phyloP scores from a whole-genome alignment of 352 stramenopile genomes.

The Globisporangium paroecandrum region DNA sequence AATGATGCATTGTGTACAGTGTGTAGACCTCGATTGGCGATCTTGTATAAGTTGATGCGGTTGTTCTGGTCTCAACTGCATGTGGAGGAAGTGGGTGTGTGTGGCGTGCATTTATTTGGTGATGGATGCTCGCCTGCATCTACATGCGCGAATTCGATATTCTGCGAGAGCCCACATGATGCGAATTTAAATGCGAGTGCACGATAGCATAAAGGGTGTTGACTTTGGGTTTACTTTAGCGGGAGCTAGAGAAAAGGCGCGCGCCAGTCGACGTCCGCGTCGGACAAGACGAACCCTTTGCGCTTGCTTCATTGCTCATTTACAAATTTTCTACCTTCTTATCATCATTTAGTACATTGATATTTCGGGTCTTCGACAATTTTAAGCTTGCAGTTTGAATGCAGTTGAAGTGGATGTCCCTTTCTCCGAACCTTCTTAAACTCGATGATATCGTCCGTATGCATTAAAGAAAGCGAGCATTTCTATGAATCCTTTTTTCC shows the following conservation, averaged over 20 bases:
- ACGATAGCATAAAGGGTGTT: too few species aligned
- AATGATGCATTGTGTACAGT: too few species aligned
- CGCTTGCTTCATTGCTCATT: background rate
- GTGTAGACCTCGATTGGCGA: too few species aligned
- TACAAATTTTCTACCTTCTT: background rate
- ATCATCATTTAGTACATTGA: background rate
- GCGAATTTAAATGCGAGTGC: too few species aligned
- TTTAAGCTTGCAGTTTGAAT: background rate
- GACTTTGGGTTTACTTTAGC: background rate
- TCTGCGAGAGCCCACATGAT: too few species aligned
- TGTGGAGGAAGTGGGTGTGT: too few species aligned
- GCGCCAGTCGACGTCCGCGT: background rate
- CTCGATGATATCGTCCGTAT: too few species aligned
- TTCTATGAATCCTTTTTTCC: background rate
- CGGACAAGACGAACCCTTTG: background rate
- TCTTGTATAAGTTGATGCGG: too few species aligned
- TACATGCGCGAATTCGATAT: too few species aligned
- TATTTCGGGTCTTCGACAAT: conserved; percentile 5
- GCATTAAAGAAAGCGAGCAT: background rate
- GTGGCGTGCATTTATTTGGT: too few species aligned
- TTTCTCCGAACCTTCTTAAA: background rate
- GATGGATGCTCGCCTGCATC: too few species aligned
- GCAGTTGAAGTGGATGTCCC: background rate
- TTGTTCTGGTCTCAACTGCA: too few species aligned
- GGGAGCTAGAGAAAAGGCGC: background rate